Conservation (phyloP, 2,329 filamentous ascomycete genomes). For the Ophiocordyceps australis region DNA sequence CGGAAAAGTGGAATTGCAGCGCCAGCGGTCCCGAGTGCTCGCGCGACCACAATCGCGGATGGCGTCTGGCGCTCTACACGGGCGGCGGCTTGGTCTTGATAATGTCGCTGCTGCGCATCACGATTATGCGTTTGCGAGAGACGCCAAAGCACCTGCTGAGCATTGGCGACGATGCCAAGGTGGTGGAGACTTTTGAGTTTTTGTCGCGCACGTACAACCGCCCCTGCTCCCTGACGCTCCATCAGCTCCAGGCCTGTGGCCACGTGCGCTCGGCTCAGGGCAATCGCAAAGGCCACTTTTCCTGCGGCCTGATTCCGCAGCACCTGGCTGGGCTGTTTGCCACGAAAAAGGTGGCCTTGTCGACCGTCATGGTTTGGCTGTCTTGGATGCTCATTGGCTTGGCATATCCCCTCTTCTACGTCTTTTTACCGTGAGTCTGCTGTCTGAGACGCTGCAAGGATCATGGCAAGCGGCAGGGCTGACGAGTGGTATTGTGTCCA, state of each 20-base stretch:
- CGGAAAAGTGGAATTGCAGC: slow-evolving; percentile 23
- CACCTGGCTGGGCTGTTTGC: slow-evolving; percentile 49
- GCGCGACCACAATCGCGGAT: slow-evolving; percentile 26
- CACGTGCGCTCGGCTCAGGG: slow-evolving; percentile 17
- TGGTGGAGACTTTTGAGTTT: slow-evolving; percentile 27
- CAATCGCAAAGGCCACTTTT: slow-evolving; percentile 9
- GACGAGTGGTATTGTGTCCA: slow-evolving; percentile 7
- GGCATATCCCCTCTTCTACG: slow-evolving; percentile 58
- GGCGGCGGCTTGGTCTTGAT: slow-evolving; percentile 24
- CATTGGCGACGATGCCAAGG: slow-evolving; percentile 25
- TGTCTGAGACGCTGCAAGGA: too few species aligned
- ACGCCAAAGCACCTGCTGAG: slow-evolving; percentile 29
- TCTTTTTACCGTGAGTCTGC: slow-evolving; percentile 48
- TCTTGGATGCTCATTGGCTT: slow-evolving; percentile 55
- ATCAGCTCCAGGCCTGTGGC: slow-evolving; percentile 26
- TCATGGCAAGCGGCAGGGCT: too few species aligned
- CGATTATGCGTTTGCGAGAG: slow-evolving; percentile 25
- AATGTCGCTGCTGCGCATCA: slow-evolving; percentile 24
- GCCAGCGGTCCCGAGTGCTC: slow-evolving; percentile 22
- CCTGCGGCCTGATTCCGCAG: slow-evolving; percentile 11
- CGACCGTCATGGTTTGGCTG: slow-evolving; percentile 47
- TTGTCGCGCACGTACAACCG: slow-evolving; percentile 26
- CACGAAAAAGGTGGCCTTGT: slow-evolving; percentile 39
- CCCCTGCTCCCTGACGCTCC: slow-evolving; percentile 21
- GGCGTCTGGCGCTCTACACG: slow-evolving; percentile 26